These are phyloP conservation scores for Linum usitatissimum DNA, from an alignment of 345 rosid genomes.

Conservation along the genomic window DNA sequence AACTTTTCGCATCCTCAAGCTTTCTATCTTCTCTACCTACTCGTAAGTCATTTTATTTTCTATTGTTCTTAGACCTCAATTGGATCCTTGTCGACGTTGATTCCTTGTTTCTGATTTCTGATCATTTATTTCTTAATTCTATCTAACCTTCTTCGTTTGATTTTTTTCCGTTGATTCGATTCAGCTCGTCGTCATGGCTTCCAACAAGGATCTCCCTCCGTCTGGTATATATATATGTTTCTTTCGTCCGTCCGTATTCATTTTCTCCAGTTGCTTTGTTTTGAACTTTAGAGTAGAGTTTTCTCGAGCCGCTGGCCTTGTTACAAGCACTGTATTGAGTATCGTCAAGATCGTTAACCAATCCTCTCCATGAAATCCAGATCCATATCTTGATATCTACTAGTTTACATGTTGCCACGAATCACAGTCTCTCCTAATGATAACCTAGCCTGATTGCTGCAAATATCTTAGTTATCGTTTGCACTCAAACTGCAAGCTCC, in stretches of 20 bases:
- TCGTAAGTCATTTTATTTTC: not conserved
- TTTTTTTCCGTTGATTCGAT: not conserved
- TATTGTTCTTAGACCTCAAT: not conserved
- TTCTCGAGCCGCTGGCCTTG: not conserved
- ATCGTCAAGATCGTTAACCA: not conserved
- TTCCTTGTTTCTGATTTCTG: not conserved
- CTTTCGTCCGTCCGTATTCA: not conserved
- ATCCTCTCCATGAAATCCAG: not conserved
- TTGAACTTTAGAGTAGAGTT: not conserved
- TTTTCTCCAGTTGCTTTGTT: not conserved
- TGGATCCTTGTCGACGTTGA: not conserved
- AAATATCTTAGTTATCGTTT: not conserved
- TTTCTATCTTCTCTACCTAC: not conserved
- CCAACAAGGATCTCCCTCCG: not conserved
- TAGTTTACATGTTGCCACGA: not conserved
- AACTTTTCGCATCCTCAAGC: not conserved
- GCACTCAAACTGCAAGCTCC: not conserved
- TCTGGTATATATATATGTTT: not conserved
- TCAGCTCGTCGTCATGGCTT: not conserved
- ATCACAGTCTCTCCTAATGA: not conserved
- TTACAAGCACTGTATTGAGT: not conserved
- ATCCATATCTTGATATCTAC: not conserved
- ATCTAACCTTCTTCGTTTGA: not conserved
- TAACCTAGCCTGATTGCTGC: not conserved
- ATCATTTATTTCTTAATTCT: not conserved